These are phyloP conservation scores for Solanum neorickii DNA, from an alignment of 257 asterid species.

Conservation along the genomic window DNA sequence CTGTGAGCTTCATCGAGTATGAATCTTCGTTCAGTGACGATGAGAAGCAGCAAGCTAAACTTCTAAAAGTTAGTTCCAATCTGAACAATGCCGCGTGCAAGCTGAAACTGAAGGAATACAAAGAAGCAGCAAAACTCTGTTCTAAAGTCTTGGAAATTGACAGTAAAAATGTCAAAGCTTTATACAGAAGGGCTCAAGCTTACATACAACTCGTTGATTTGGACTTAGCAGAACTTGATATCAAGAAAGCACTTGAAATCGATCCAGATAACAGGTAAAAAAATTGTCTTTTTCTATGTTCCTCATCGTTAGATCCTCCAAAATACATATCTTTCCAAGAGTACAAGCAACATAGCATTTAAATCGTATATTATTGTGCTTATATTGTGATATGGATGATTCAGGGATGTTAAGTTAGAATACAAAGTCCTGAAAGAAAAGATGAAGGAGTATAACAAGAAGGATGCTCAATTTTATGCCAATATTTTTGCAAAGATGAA, in stretches of 20 bases:
- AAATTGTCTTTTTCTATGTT: neutral
- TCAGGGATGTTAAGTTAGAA: constrained; percentile 51
- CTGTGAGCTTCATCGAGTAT: constrained; percentile 27
- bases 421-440: constrained; percentile 42
- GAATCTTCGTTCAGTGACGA: constrained; percentile 38
- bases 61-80: constrained; percentile 30
- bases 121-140: constrained; percentile 42
- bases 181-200: constrained; percentile 59
- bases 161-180: constrained; percentile 40
- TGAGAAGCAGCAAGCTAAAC: constrained; percentile 37
- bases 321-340: no score
- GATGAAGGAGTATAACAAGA: constrained; percentile 39
- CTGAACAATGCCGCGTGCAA: constrained; percentile 59
- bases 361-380: neutral
- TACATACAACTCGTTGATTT: constrained; percentile 37
- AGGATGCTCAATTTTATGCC: constrained; percentile 50
- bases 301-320: neutral
- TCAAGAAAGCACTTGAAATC: constrained; percentile 52
- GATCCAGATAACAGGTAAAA: constrained; percentile 48
- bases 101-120: constrained; percentile 43
- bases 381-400: neutral
- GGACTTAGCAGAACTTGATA: constrained; percentile 47
- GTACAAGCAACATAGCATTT: neutral
- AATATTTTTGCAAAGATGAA: constrained; percentile 41
- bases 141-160: constrained; percentile 39